Evolutionary conservation across 2,329 filamentous ascomycete species (phyloP).

Genomic region (Didymella glomerata): DNA sequence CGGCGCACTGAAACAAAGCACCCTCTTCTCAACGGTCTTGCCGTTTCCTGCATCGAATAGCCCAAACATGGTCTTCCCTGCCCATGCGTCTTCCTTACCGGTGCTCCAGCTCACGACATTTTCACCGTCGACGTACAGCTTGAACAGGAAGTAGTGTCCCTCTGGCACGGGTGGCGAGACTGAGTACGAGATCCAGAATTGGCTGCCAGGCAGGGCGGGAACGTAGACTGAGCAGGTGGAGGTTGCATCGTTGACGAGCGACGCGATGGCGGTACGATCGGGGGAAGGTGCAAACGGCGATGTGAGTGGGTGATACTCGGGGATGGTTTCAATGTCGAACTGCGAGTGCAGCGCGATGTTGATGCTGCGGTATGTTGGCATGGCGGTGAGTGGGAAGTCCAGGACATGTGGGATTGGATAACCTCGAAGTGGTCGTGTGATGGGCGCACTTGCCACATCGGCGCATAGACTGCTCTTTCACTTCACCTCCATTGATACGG

Average conservation of each 20-base stretch:
- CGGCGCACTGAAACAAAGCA: constrained; percentile 50
- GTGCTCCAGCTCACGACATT: constrained; percentile 56
- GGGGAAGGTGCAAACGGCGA: not conserved
- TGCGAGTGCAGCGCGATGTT: constrained; percentile 53
- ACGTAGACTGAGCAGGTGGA: constrained; percentile 50
- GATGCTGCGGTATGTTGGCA: constrained; percentile 51
- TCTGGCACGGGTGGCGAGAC: constrained; percentile 43
- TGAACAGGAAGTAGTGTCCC: constrained; percentile 55
- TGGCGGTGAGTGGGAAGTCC: constrained; percentile 8
- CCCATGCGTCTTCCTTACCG: constrained; percentile 53
- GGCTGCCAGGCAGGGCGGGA: constrained; percentile 46
- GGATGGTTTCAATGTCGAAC: constrained; percentile 51
- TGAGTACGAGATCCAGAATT: constrained; percentile 57
- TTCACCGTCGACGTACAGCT: constrained; percentile 53
- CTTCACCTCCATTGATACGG: not conserved
- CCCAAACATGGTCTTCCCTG: constrained; percentile 57
- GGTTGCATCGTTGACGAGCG: constrained; percentile 32
- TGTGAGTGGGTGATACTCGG: constrained; percentile 47
- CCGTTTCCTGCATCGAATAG: constrained; percentile 49
- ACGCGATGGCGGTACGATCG: not conserved
- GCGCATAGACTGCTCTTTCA: not conserved
- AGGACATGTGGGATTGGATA: not conserved
- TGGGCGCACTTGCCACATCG: not conserved
- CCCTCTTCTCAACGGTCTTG: constrained; percentile 52
- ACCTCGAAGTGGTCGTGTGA: not conserved